These are phyloP conservation scores for Heterobasidion irregulare DNA, from an alignment of 1,284 basidiomycete species.

Conservation along the genomic window DNA sequence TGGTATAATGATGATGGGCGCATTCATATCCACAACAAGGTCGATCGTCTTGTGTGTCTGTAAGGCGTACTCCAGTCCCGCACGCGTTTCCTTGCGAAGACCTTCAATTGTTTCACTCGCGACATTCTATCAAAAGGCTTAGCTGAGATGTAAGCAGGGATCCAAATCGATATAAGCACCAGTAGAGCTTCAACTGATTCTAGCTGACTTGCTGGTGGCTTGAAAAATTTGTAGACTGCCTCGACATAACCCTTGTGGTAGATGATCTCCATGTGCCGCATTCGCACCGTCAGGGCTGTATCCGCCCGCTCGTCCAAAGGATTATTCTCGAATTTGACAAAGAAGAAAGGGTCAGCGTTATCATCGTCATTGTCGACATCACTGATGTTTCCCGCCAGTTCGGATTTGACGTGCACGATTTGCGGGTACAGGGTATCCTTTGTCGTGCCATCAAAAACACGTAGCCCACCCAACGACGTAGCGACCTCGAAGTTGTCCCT, in stretches of 20 bases:
- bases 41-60: constrained; percentile 95
- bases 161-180: constrained; percentile 31
- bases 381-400: constrained; percentile 17
- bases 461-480: constrained; percentile 81
- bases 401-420: constrained; percentile 88
- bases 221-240: constrained; percentile 89
- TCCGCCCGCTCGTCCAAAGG: constrained; percentile 93
- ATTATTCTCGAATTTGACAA: constrained; percentile 87
- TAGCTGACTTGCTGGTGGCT: constrained; percentile 90
- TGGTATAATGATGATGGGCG: constrained; percentile 95
- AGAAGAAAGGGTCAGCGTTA: constrained; percentile 80
- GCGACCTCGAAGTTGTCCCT: constrained; percentile 81
- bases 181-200: constrained; percentile 91
- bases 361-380: constrained; percentile 16
- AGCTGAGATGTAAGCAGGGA: constrained; percentile 8
- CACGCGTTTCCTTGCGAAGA: constrained; percentile 90
- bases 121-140: constrained; percentile 49
- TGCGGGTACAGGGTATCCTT: constrained; percentile 79
- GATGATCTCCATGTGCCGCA: constrained; percentile 97
- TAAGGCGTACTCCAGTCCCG: constrained; percentile 90
- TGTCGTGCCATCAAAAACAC: constrained; percentile 90
- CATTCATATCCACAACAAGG: constrained; percentile 93
- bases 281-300: constrained; percentile 81
- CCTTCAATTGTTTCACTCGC: constrained; percentile 95
- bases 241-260: constrained; percentile 96